Evolutionary conservation across 2,329 filamentous ascomycete species (phyloP).

Genomic region (Elsinoe necatrix): DNA sequence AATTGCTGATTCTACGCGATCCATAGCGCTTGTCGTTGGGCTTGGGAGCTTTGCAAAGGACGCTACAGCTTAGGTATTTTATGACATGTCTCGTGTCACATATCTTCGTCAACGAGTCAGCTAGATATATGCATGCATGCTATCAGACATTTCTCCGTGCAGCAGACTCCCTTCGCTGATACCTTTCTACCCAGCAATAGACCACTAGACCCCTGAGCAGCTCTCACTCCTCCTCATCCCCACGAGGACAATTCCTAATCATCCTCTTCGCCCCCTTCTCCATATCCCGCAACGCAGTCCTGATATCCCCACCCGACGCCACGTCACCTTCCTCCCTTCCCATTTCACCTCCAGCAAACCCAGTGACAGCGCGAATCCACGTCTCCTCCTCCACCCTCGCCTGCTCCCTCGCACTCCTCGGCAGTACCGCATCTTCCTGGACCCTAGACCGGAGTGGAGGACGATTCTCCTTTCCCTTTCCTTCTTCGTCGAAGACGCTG

Average conservation of each 20-base stretch:
- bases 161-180: no score
- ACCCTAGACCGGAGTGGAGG: not conserved
- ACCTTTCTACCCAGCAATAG: no score
- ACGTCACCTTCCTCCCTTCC: no score
- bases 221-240: not conserved
- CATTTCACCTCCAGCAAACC: not conserved
- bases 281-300: not conserved
- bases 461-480: not conserved
- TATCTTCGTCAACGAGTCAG: no score
- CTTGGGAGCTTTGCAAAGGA: no score
- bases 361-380: constrained; percentile 21
- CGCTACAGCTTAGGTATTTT: no score
- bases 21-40: no score
- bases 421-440: not conserved
- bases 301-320: not conserved
- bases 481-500: not conserved
- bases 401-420: constrained; percentile 7
- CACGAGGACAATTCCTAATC: not conserved
- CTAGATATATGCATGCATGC: no score
- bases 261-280: constrained; percentile 16
- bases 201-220: no score
- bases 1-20: no score
- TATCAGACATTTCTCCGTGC: no score
- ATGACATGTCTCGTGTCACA: no score
- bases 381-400: constrained; percentile 22